Conservation (phyloP, 106 monocot species). For the Acorus gramineus region DNA sequence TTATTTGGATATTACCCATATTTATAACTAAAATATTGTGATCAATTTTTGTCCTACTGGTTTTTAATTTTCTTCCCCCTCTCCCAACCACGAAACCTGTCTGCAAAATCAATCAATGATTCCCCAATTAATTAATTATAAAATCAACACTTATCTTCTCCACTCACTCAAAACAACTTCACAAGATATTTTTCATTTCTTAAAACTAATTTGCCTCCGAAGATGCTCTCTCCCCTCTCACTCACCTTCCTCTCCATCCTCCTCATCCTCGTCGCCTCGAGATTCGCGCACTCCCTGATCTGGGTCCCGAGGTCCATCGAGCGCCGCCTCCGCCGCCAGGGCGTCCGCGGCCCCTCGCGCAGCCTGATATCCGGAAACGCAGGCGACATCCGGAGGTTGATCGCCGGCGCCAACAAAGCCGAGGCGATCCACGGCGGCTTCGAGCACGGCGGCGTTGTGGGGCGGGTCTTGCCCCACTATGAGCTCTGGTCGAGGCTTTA, state of each 20-base stretch:
- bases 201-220: too few species aligned
- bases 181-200: too few species aligned
- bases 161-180: too few species aligned
- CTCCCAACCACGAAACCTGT: too few species aligned
- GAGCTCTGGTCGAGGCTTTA: constrained; percentile 38
- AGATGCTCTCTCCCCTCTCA: background rate
- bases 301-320: constrained; percentile 38
- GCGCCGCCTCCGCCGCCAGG: constrained; percentile 50
- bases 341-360: constrained; percentile 43
- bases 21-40: too few species aligned
- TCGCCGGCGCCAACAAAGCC: constrained; percentile 23
- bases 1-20: too few species aligned
- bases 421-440: constrained; percentile 7
- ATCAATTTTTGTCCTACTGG: too few species aligned
- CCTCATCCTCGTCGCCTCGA: constrained; percentile 17
- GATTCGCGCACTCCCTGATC: constrained; percentile 21
- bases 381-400: constrained; percentile 40
- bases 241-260: constrained; percentile 6
- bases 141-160: too few species aligned
- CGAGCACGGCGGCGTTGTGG: constrained; percentile 28
- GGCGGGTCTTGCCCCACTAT: constrained; percentile 54
- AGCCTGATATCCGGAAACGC: constrained; percentile 47
- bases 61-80: too few species aligned
- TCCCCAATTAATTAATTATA: too few species aligned
- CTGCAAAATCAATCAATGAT: too few species aligned